Conservation (phyloP, 2,329 filamentous ascomycete genomes). For the Colletotrichum cuscutae region DNA sequence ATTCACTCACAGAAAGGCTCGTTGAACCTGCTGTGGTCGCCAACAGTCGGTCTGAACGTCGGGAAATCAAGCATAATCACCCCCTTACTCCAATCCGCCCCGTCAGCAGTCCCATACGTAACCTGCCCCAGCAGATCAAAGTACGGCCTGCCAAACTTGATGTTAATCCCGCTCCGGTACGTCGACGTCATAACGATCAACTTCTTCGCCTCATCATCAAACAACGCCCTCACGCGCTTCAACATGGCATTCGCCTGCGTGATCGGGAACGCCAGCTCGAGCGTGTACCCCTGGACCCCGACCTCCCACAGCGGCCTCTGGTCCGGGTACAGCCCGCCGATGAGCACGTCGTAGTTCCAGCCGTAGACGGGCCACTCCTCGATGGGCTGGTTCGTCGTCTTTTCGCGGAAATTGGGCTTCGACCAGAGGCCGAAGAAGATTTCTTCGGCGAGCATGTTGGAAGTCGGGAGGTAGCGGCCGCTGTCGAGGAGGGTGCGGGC, state of each 20-base stretch:
- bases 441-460: conserved; percentile 60
- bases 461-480: conserved; percentile 57
- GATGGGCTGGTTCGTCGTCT: conserved; percentile 56
- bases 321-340: conserved; percentile 60
- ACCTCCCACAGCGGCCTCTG: conserved; percentile 62
- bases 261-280: conserved; percentile 63
- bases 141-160: conserved; percentile 61
- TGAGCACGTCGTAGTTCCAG: conserved; percentile 64
- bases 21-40: conserved; percentile 59
- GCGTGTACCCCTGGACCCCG: conserved; percentile 56
- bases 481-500: conserved; percentile 56
- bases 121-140: conserved; percentile 61
- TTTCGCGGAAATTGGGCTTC: conserved; percentile 63
- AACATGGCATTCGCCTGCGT: conserved; percentile 60
- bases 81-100: conserved; percentile 59
- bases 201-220: conserved; percentile 56
- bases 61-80: conserved; percentile 67
- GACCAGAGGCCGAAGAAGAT: conserved; percentile 61
- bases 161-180: conserved; percentile 63
- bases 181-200: conserved; percentile 59
- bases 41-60: conserved; percentile 54
- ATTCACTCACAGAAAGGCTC: conserved; percentile 57
- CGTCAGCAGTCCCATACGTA: conserved; percentile 58
- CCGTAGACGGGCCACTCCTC: conserved; percentile 61
- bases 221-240: conserved; percentile 57